Evolutionary conservation across 257 asterid species (phyloP).

Genomic region (Solanum dulcamara): DNA sequence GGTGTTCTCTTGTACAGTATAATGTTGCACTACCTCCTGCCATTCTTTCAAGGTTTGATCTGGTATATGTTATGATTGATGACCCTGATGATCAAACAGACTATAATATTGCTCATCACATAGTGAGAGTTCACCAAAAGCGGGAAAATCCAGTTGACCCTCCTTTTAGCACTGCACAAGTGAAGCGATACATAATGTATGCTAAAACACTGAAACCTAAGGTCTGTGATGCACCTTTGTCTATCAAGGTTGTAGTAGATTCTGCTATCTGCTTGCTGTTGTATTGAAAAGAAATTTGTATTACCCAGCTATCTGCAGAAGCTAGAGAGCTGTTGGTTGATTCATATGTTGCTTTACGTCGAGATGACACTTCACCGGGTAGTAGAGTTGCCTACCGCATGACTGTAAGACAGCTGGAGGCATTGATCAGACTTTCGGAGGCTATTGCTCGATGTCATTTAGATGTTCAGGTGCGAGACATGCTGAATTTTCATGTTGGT

Average conservation of each 20-base stretch:
- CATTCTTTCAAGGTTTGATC: constrained; percentile 95
- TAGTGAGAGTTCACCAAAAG: constrained; percentile 90
- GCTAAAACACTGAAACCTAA: constrained; percentile 90
- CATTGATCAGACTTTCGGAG: constrained; percentile 88
- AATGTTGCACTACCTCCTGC: constrained; percentile 99
- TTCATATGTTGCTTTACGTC: constrained; percentile 78
- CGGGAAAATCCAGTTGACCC: constrained; percentile 77
- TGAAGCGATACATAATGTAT: constrained; percentile 79
- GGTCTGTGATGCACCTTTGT: constrained; percentile 23
- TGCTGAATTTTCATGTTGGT: background rate
- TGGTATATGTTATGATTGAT: constrained; percentile 95
- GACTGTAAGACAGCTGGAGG: constrained; percentile 98
- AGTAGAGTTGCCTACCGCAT: constrained; percentile 97
- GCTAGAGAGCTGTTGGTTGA: constrained; percentile 77
- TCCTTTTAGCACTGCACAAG: constrained; percentile 64
- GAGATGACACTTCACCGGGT: constrained; percentile 92
- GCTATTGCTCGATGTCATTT: constrained; percentile 89
- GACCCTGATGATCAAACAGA: constrained; percentile 96
- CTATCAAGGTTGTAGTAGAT: background rate
- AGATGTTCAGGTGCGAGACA: constrained; percentile 47
- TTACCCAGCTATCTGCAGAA: constrained; percentile 61
- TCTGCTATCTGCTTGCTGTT: background rate
- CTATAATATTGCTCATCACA: constrained; percentile 87
- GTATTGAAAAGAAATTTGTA: constrained; percentile 6
- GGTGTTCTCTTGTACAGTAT: constrained; percentile 45